Evolutionary conservation across 257 asterid genomes (phyloP).

Genomic region (Solanum bulbocastanum): DNA sequence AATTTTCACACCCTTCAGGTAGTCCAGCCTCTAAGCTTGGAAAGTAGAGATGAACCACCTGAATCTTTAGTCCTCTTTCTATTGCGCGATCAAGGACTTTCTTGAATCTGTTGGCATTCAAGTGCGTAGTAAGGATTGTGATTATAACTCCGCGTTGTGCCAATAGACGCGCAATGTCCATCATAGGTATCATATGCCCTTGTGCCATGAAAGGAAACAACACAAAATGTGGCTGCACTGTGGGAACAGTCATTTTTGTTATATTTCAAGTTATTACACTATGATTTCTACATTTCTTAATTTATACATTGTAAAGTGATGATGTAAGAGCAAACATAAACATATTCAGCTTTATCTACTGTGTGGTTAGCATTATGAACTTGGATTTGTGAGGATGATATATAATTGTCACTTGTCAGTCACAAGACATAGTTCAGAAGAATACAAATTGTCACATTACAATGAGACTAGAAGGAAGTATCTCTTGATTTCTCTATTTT

Average conservation of each 20-base stretch:
- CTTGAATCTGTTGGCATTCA: slow-evolving; percentile 8
- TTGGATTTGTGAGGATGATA: neutral
- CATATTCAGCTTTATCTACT: neutral
- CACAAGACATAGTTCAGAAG: neutral
- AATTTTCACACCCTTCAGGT: slow-evolving; percentile 15
- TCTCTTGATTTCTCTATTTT: no score
- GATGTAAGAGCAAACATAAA: slow-evolving; percentile 4
- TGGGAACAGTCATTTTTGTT: neutral
- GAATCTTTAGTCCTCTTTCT: slow-evolving; percentile 6
- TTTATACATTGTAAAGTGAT: neutral
- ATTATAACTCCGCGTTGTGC: neutral
- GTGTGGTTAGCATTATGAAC: neutral
- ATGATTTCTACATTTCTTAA: neutral
- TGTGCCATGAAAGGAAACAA: slow-evolving; percentile 22
- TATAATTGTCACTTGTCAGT: neutral
- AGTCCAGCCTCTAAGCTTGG: slow-evolving; percentile 11
- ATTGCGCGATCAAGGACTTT: neutral
- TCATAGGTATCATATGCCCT: slow-evolving; percentile 17
- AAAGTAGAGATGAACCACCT: slow-evolving; percentile 2
- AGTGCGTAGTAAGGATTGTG: slow-evolving; percentile 8
- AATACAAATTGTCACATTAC: neutral
- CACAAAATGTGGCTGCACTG: slow-evolving; percentile 9
- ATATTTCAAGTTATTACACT: neutral
- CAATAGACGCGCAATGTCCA: slow-evolving; percentile 5
- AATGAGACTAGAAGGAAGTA: neutral